Evolutionary conservation across 306 rosid species (phyloP).

Genomic region (Adenanthera pavonina): DNA sequence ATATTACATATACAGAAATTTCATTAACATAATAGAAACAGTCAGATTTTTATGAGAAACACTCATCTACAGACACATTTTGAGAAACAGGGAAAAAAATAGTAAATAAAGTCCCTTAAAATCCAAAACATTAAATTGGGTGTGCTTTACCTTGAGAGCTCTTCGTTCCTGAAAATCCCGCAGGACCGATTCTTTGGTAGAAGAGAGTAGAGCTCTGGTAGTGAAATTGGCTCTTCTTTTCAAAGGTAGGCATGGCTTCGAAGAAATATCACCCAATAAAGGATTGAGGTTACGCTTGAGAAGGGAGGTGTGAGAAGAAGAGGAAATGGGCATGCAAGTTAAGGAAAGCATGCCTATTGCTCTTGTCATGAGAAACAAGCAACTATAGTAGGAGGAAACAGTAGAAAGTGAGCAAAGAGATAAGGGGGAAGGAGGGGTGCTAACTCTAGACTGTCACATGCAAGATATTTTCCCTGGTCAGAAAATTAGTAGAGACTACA

Average conservation of each 20-base stretch:
- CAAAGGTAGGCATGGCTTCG: conserved; percentile 48
- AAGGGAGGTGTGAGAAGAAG: conserved; percentile 57
- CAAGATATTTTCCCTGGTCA: conserved; percentile 16
- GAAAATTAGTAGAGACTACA: background rate
- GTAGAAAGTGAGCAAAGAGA: conserved; percentile 47
- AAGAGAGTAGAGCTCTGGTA: conserved; percentile 62
- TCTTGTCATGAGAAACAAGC: conserved; percentile 7
- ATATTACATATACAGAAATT: conserved; percentile 3
- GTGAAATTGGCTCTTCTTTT: conserved; percentile 55
- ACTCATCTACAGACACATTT: conserved; percentile 1
- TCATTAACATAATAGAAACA: background rate
- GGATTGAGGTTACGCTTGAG: conserved; percentile 57
- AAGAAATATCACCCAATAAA: conserved; percentile 45
- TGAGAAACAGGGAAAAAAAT: background rate
- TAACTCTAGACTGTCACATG: background rate
- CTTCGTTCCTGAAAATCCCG: conserved; percentile 67
- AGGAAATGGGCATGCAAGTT: conserved; percentile 56
- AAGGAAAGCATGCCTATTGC: conserved; percentile 58
- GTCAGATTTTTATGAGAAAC: background rate
- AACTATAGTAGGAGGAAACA: conserved; percentile 35
- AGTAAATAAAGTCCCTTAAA: no score
- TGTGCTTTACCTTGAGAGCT: conserved; percentile 77
- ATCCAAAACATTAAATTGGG: background rate
- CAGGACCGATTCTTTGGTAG: conserved; percentile 64
- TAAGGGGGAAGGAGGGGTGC: conserved; percentile 48